These are phyloP conservation scores for Coniochaeta ligniaria DNA, from an alignment of 2,329 filamentous ascomycete genomes.

Conservation along the genomic window DNA sequence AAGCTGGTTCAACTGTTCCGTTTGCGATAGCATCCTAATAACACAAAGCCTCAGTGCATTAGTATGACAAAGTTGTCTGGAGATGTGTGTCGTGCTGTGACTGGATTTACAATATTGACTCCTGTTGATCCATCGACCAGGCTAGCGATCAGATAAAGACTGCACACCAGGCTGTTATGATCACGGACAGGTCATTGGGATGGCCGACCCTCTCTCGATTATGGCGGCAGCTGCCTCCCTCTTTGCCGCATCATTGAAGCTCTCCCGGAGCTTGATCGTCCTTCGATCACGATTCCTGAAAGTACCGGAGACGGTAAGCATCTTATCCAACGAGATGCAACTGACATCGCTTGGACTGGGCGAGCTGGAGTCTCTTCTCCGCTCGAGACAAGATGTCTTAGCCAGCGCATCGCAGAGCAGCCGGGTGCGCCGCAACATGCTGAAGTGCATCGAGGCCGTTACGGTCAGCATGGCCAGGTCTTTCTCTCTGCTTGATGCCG, in stretches of 20 bases:
- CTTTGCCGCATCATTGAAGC: not conserved
- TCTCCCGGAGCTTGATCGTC: not conserved
- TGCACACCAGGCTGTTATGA: not conserved
- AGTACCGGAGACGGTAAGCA: not conserved
- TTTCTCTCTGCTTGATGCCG: not conserved
- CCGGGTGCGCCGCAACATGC: not conserved
- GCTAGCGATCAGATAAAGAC: not conserved
- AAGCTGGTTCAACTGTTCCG: not conserved
- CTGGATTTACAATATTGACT: not conserved
- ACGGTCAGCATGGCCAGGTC: slow-evolving; percentile 1
- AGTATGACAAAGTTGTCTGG: too few relatives aligned
- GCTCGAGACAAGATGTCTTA: not conserved
- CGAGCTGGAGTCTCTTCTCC: not conserved
- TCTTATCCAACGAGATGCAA: not conserved
- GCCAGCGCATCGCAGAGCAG: not conserved
- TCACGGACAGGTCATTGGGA: not conserved
- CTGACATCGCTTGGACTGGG: not conserved
- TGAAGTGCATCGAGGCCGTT: not conserved
- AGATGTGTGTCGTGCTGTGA: too few relatives aligned
- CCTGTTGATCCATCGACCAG: not conserved
- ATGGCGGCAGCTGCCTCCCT: not conserved
- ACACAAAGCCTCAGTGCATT: too few relatives aligned
- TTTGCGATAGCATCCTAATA: too few relatives aligned
- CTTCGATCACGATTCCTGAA: not conserved
- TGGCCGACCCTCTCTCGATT: not conserved